Evolutionary conservation across 306 rosid genomes (phyloP).

Genomic region (Cucumis hystrix): DNA sequence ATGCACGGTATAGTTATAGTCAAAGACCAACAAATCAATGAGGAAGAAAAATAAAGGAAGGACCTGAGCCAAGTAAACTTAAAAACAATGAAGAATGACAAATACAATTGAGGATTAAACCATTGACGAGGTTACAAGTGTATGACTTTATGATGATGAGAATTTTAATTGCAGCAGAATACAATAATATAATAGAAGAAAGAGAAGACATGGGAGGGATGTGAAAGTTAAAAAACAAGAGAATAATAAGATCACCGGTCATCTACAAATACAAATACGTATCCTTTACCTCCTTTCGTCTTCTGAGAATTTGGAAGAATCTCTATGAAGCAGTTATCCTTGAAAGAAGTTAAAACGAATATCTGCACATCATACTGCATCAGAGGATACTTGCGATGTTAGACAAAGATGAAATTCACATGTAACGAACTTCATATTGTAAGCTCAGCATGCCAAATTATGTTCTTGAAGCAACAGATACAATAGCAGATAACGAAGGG

Average conservation of each 20-base stretch:
- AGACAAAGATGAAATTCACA: slow-evolving; percentile 10
- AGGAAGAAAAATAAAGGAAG: background rate
- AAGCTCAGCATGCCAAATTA: background rate
- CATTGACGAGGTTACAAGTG: background rate
- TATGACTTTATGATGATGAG: background rate
- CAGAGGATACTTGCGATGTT: background rate
- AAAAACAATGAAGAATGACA: background rate
- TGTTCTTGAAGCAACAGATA: background rate
- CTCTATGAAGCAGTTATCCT: slow-evolving; percentile 75
- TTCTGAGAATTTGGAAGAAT: slow-evolving; percentile 57
- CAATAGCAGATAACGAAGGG: background rate
- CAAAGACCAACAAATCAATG: background rate
- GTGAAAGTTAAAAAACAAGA: background rate
- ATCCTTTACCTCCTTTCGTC: slow-evolving; percentile 46
- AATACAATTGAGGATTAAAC: background rate
- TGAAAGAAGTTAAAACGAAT: slow-evolving; percentile 71
- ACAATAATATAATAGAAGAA: background rate
- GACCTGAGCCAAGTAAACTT: background rate
- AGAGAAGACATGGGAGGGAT: background rate
- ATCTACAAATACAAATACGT: slow-evolving; percentile 4
- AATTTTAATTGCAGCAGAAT: background rate
- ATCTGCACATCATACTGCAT: slow-evolving; percentile 59
- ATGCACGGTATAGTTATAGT: background rate
- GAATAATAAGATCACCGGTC: background rate
- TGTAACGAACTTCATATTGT: background rate